Evolutionary conservation across 305 asterid genomes (phyloP).

Genomic region (Solanum chacoense): DNA sequence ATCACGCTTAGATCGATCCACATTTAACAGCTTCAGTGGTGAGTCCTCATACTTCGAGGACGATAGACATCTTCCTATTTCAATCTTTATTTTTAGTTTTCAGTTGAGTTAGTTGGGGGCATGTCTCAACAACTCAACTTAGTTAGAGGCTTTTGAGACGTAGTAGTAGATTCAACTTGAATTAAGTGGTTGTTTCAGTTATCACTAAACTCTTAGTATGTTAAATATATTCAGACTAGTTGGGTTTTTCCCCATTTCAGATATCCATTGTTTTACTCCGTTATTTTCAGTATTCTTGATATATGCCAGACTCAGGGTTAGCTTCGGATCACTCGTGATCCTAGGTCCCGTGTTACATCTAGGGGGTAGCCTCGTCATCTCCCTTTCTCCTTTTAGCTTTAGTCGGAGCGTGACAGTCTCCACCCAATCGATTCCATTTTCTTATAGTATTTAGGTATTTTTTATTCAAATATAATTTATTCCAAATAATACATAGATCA

Average conservation of each 20-base stretch:
- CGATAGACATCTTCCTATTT: background rate
- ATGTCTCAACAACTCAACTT: background rate
- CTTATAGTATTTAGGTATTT: background rate
- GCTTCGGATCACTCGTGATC: background rate
- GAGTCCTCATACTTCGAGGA: background rate
- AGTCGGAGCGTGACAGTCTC: background rate
- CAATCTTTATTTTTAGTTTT: background rate
- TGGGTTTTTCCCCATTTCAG: background rate
- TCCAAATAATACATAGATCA: background rate
- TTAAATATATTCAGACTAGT: background rate
- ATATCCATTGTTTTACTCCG: background rate
- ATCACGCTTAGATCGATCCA: background rate
- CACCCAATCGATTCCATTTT: background rate
- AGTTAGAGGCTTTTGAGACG: background rate
- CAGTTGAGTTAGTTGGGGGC: background rate
- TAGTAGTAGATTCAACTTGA: background rate
- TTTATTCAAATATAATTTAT: background rate
- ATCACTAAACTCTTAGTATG: background rate
- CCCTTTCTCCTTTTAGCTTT: too few species aligned
- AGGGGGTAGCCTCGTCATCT: too few species aligned
- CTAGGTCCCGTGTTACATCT: background rate
- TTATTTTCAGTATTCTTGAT: background rate
- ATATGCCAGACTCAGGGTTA: background rate
- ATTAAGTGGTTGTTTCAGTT: background rate
- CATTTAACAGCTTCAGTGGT: background rate